Evolutionary conservation across 1,284 basidiomycete species (phyloP), one percentile per base, ranked within the genome.

Genomic region (Ceratobasidium sp.): DNA sequence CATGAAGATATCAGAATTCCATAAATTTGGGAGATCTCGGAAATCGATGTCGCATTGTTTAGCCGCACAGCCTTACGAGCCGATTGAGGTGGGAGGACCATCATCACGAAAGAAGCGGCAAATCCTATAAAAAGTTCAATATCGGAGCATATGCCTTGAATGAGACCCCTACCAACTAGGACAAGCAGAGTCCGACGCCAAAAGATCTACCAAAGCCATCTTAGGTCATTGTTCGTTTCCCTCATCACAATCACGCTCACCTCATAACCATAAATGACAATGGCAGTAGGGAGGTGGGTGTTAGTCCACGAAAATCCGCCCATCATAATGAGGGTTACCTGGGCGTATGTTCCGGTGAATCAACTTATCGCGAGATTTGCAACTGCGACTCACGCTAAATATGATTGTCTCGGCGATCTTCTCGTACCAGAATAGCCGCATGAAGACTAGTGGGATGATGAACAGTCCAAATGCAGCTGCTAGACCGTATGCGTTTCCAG

Each of bases 291-390:
- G n/a, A 85, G 73, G 73, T 88, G 83, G 1, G 81, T 81, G 70
- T 88, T 86, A 27, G 86, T 79, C 86, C 86, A 88, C 0, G 83
- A 84, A 75, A 87, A 88, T 1, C 87, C 86, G 3, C 86, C 77
- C 17, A 86, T 77, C 8, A 85, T 77, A 0, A 77, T 76, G 60
- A n/a, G n/a, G n/a, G 79, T 79, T 2, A n/a, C n/a, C n/a, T n/a
- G n/a, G 12, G 22, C n/a, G 83, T 84, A 1, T 77, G 78, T 82
- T 83, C 34, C 29, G 40, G 17, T 29, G 32, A 45, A 10, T 35
- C 8, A 15, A 10, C n/a, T n/a, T n/a, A n/a, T n/a, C n/a, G n/a
- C n/a, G 50, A 35, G 32, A 12, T 17, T 15, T 4, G 13, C 2
- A 5, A 50, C 35, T 52, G 20, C 34, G 6, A 74, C 80, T 73